Percentiles rank a stretch among this genome's conserved stretches.
Evolutionary conservation across 2,329 filamentous ascomycete species (phyloP).

Genomic region (Trichoderma aggressivum): DNA sequence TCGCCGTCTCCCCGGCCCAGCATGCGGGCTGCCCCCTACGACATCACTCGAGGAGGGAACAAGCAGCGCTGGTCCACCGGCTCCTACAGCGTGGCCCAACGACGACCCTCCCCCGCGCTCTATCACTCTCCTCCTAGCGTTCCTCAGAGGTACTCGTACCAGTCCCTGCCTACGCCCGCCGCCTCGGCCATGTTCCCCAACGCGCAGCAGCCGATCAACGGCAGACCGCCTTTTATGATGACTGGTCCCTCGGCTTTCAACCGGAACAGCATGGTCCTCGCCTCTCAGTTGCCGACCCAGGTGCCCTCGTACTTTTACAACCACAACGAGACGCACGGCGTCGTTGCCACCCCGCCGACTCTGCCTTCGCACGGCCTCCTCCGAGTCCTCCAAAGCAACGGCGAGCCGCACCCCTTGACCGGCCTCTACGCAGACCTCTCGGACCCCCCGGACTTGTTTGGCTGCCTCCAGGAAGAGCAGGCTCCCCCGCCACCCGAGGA

Average conservation of each 20-base stretch:
- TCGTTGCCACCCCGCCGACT: conserved; percentile 49
- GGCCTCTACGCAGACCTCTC: conserved; percentile 70
- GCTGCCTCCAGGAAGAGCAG: conserved; percentile 70
- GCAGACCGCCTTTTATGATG: conserved; percentile 55
- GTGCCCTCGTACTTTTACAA: conserved; percentile 49
- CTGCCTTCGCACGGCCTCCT: conserved; percentile 70
- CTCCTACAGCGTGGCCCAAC: conserved; percentile 58
- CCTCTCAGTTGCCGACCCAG: conserved; percentile 45
- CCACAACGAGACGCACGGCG: conserved; percentile 49
- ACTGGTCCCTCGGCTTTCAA: conserved; percentile 49
- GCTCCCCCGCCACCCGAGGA: conserved; percentile 72
- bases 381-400: conserved; percentile 71
- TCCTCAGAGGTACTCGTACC: conserved; percentile 54
- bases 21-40: conserved; percentile 69
- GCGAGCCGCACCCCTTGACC: conserved; percentile 63
- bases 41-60: conserved; percentile 56
- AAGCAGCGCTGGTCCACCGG: conserved; percentile 74
- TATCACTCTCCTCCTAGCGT: conserved; percentile 59
- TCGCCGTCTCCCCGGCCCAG: conserved; percentile 69
- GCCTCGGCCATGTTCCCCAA: conserved; percentile 38
- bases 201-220: conserved; percentile 53
- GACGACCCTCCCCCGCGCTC: conserved; percentile 54
- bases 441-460: conserved; percentile 73
- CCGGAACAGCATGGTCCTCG: conserved; percentile 58
- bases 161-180: conserved; percentile 18